These are phyloP conservation scores for Nitzschia putrida DNA, from an alignment of 108 stramenopile genomes.

Conservation along the genomic window DNA sequence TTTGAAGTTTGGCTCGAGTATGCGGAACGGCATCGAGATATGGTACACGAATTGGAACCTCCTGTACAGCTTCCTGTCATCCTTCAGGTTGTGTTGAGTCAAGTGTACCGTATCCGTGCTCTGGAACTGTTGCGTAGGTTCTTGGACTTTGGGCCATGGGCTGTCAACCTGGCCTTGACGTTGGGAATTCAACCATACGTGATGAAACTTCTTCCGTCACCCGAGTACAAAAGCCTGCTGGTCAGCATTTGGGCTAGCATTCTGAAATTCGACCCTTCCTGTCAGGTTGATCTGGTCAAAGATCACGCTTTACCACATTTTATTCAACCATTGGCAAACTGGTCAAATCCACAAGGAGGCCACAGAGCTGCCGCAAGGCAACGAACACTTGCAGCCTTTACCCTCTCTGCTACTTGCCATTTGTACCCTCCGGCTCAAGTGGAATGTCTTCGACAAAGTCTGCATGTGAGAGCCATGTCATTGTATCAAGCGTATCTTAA, in stretches of 20 bases:
- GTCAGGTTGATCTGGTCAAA: constrained; percentile 90
- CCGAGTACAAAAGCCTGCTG: constrained; percentile 90
- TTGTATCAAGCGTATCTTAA: constrained; percentile 57
- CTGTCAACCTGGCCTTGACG: constrained; percentile 90
- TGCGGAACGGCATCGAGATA: constrained; percentile 56
- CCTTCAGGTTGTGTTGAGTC: constrained; percentile 92
- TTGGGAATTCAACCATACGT: constrained; percentile 98
- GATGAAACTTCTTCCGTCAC: constrained; percentile 89
- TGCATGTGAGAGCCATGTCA: constrained; percentile 66
- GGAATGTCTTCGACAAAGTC: constrained; percentile 79
- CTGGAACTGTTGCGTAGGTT: constrained; percentile 86
- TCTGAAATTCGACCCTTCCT: constrained; percentile 87
- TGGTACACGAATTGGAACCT: constrained; percentile 47
- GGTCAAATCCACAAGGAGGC: constrained; percentile 24
- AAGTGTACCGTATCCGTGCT: constrained; percentile 91
- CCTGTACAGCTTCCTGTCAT: constrained; percentile 96
- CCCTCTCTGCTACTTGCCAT: constrained; percentile 78
- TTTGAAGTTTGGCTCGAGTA: constrained; percentile 98
- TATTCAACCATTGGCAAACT: constrained; percentile 77
- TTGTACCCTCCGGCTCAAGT: constrained; percentile 81
- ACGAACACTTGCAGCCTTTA: constrained; percentile 88
- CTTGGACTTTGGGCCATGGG: constrained; percentile 91
- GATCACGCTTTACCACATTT: constrained; percentile 83
- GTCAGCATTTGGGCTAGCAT: constrained; percentile 96
- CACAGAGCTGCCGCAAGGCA: constrained; percentile 63